Percentiles rank a stretch among this genome's conserved stretches.
Evolutionary conservation across 2,329 filamentous ascomycete genomes (phyloP).

Genomic region (Fusarium caatingaense): DNA sequence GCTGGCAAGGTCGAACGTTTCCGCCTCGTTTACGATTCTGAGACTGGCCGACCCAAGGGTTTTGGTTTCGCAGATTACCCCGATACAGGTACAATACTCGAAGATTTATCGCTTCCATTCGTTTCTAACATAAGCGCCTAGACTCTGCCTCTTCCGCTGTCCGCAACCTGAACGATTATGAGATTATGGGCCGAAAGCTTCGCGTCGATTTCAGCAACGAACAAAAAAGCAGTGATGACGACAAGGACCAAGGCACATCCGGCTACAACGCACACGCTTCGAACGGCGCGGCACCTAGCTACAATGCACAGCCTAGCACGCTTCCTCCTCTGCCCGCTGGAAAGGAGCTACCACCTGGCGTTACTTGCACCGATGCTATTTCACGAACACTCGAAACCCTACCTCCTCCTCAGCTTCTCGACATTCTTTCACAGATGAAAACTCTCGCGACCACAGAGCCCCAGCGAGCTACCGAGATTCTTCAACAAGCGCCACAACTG

Average conservation of each 20-base stretch:
- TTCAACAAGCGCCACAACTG: constrained; percentile 90
- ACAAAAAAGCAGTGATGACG: constrained; percentile 76
- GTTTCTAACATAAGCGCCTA: constrained; percentile 46
- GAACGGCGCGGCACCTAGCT: constrained; percentile 50
- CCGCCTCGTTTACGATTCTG: constrained; percentile 92
- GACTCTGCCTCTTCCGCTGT: constrained; percentile 91
- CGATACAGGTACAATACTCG: constrained; percentile 74
- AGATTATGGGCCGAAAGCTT: constrained; percentile 93
- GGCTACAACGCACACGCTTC: constrained; percentile 45
- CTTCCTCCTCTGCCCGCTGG: constrained; percentile 87
- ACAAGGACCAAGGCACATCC: constrained; percentile 42
- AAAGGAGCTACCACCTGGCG: constrained; percentile 82
- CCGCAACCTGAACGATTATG: constrained; percentile 93
- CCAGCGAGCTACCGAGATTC: constrained; percentile 83
- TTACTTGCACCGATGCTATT: constrained; percentile 90
- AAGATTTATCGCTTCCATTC: background rate
- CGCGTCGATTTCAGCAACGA: constrained; percentile 97
- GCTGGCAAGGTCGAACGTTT: constrained; percentile 93
- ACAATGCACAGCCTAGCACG: constrained; percentile 57
- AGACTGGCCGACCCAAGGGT: constrained; percentile 93
- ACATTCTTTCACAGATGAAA: constrained; percentile 96
- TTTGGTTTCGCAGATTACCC: constrained; percentile 98
- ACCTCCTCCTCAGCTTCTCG: constrained; percentile 88
- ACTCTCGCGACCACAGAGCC: constrained; percentile 85
- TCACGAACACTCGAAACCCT: constrained; percentile 89